Evolutionary conservation across 2,329 filamentous ascomycete genomes (phyloP).

Genomic region (Colletotrichum sp.): DNA sequence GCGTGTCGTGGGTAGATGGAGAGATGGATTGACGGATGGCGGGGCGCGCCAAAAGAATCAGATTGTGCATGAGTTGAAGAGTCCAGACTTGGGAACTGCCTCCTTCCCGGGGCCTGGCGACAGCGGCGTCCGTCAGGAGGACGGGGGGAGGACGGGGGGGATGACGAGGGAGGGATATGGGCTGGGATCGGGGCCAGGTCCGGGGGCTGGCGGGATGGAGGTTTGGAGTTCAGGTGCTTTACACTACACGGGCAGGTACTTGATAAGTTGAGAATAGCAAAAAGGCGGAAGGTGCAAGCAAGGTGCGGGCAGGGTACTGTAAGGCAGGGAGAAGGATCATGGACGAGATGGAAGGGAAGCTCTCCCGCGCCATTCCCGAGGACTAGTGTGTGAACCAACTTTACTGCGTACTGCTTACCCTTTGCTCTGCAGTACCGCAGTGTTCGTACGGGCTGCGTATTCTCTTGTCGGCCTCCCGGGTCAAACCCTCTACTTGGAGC

Average conservation of each 20-base stretch:
- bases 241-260: neutral
- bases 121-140: neutral
- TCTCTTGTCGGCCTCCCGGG: neutral
- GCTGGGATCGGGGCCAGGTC: slow-evolving; percentile 16
- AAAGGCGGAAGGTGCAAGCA: neutral
- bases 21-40: neutral
- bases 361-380: slow-evolving; percentile 9
- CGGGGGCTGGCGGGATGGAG: neutral
- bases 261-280: neutral
- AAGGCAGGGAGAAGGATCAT: neutral
- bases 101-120: neutral
- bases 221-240: slow-evolving; percentile 7
- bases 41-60: neutral
- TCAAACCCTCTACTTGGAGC: neutral
- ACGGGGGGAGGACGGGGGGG: neutral
- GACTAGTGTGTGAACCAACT: neutral
- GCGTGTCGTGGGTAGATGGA: slow-evolving; percentile 1
- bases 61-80: neutral
- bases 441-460: neutral
- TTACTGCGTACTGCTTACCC: neutral
- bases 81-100: neutral
- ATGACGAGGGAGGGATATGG: neutral
- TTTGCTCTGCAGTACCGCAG: neutral
- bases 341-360: neutral
- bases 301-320: neutral